These are phyloP conservation scores for Backusella macrospora DNA, from an alignment of 192 early-diverging fungal genomes.

Conservation along the genomic window DNA sequence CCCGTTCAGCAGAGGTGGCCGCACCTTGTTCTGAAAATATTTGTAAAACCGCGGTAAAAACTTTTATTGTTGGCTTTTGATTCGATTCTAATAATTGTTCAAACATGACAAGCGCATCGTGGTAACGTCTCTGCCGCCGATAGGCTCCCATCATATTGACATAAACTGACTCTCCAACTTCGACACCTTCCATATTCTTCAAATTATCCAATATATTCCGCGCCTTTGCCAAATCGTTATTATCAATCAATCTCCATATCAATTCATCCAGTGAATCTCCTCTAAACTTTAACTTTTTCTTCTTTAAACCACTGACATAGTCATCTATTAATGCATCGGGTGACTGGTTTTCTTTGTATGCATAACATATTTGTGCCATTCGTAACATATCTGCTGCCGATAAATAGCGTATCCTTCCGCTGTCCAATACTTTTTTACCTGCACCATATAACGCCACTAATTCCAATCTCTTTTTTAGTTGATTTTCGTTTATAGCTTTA, in stretches of 20 bases:
- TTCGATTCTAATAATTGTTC: constrained; percentile 20
- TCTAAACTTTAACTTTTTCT: neutral
- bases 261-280: constrained; percentile 32
- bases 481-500: constrained; percentile 13
- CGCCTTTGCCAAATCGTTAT: constrained; percentile 18
- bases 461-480: constrained; percentile 11
- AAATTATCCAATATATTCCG: constrained; percentile 4
- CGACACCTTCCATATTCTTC: neutral
- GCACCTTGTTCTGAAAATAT: constrained; percentile 31
- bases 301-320: constrained; percentile 2
- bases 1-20: constrained; percentile 10
- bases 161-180: constrained; percentile 1
- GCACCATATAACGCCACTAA: constrained; percentile 13
- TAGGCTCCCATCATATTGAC: constrained; percentile 34
- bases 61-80: neutral
- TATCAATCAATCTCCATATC: constrained; percentile 23
- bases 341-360: neutral
- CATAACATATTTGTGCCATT: neutral
- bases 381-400: constrained; percentile 16
- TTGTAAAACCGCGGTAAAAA: constrained; percentile 38
- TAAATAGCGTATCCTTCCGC: neutral
- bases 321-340: neutral
- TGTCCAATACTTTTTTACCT: neutral
- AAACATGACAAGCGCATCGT: constrained; percentile 25
- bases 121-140: neutral